Percentiles rank a stretch among this genome's conserved stretches.
phyloP scores from a whole-genome alignment of 83 land plant species.

The Thuja plicata region DNA sequence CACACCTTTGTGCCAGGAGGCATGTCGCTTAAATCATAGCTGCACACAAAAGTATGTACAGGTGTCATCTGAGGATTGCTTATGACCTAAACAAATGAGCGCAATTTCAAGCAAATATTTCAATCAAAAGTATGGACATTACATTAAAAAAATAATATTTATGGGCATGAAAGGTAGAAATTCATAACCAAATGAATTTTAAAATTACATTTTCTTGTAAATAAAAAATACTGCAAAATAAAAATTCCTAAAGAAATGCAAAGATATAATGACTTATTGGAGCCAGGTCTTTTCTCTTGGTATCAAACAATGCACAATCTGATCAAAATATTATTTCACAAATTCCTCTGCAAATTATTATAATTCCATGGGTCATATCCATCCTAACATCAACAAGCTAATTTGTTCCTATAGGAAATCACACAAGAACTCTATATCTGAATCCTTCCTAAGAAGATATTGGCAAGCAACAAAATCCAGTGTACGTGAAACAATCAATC shows the following conservation, averaged over 20 bases:
- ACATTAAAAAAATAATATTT: not conserved
- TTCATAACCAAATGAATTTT: not conserved
- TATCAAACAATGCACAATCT: not conserved
- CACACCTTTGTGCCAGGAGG: slow-evolving; percentile 92
- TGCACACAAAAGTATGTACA: slow-evolving; percentile 90
- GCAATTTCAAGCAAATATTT: not conserved
- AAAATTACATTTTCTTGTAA: not conserved
- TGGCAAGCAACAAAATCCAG: not conserved
- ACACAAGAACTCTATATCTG: not conserved
- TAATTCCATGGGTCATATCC: not conserved
- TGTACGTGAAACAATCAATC: slow-evolving; percentile 4
- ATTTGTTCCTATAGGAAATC: not conserved
- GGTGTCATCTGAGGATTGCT: slow-evolving; percentile 98
- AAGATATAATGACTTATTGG: not conserved
- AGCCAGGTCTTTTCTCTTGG: not conserved
- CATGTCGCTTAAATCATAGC: slow-evolving; percentile 94
- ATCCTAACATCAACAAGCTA: not conserved
- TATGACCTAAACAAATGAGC: slow-evolving; percentile 26
- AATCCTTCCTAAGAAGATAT: not conserved
- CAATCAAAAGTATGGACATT: not conserved
- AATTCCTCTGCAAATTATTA: not conserved
- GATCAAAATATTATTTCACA: not conserved
- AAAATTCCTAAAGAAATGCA: not conserved
- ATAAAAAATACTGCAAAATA: not conserved
- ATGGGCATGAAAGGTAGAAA: not conserved